Conservation (phyloP, 805 yeast species). For the Candida chilensis region DNA sequence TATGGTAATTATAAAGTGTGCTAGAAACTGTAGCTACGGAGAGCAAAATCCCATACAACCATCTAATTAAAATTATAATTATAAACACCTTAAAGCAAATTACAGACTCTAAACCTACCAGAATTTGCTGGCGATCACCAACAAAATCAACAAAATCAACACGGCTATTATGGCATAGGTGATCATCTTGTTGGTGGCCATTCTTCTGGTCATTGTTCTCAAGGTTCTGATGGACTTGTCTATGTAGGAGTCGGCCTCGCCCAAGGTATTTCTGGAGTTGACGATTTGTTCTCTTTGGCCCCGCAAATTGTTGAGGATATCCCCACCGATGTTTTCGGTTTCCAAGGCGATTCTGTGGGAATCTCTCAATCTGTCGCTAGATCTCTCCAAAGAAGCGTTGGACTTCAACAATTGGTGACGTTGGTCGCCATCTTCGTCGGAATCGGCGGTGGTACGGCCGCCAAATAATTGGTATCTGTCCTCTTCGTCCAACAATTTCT, state of each 20-base stretch:
- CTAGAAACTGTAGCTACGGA: too few species aligned
- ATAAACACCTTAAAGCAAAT: constrained; percentile 6
- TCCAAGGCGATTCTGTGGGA: constrained; percentile 87
- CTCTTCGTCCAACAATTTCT: constrained; percentile 53
- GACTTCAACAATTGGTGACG: constrained; percentile 73
- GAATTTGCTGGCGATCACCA: constrained; percentile 80
- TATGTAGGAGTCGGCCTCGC: constrained; percentile 88
- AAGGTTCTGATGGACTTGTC: constrained; percentile 83
- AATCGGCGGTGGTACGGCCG: constrained; percentile 23
- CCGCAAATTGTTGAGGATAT: constrained; percentile 78
- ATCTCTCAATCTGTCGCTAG: constrained; percentile 77
- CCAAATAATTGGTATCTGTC: constrained; percentile 75
- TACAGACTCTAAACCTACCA: constrained; percentile 21
- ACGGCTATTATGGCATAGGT: constrained; percentile 90
- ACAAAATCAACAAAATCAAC: constrained; percentile 66
- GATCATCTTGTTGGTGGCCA: constrained; percentile 85
- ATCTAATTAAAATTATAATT: constrained; percentile 2
- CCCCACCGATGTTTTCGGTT: constrained; percentile 87
- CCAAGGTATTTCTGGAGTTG: constrained; percentile 77
- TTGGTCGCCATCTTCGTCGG: constrained; percentile 47
- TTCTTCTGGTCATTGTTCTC: constrained; percentile 84
- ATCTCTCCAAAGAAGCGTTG: constrained; percentile 72
- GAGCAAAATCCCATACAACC: too few species aligned
- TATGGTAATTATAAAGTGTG: too few species aligned
- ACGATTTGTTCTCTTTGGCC: constrained; percentile 90